These are phyloP conservation scores for Juglanconis juglandina DNA, from an alignment of 2,329 filamentous ascomycete genomes.

Conservation along the genomic window DNA sequence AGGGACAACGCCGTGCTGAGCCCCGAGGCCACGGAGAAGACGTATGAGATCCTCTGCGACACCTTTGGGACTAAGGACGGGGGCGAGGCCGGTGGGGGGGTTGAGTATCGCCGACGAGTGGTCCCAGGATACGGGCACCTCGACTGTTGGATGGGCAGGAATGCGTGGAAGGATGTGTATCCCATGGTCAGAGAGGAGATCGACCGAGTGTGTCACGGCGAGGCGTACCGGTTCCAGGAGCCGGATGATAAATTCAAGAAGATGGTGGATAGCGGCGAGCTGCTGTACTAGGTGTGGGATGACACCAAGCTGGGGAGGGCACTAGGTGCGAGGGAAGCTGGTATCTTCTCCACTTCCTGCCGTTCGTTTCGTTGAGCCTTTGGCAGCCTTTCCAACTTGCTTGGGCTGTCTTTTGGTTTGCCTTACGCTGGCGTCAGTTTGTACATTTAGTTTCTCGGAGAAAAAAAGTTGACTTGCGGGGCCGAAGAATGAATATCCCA, in stretches of 20 bases:
- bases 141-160: constrained; percentile 60
- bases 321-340: not conserved
- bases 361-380: not conserved
- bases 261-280: constrained; percentile 38
- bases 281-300: constrained; percentile 30
- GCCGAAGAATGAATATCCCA: no score
- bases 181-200: constrained; percentile 53
- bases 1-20: constrained; percentile 55
- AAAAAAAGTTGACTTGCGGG: no score
- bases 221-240: constrained; percentile 39
- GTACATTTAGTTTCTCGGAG: no score
- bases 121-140: constrained; percentile 58
- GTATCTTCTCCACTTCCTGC: not conserved
- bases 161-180: constrained; percentile 58
- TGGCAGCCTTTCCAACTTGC: not conserved
- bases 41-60: constrained; percentile 51
- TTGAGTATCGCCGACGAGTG: constrained; percentile 49
- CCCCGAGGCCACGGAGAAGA: constrained; percentile 49
- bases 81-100: constrained; percentile 23
- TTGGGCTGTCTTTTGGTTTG: no score
- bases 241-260: constrained; percentile 40
- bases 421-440: no score
- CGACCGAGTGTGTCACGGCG: constrained; percentile 47
- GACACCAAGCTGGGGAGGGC: no score
- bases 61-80: constrained; percentile 41